These are phyloP conservation scores for Fusarium newnesense DNA, from an alignment of 2,329 filamentous ascomycete genomes.

Conservation along the genomic window DNA sequence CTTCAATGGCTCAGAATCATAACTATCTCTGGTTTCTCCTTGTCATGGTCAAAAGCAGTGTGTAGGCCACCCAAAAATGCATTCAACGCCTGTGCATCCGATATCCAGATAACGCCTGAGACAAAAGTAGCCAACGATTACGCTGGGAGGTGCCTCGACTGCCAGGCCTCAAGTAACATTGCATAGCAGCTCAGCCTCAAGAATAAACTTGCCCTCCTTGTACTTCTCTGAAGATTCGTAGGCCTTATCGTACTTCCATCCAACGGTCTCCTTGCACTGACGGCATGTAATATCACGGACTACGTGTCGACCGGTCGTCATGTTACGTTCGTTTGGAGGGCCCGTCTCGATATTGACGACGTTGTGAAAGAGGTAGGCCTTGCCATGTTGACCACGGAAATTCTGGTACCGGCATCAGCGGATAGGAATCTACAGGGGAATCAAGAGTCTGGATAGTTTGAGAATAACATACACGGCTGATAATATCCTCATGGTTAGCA, in stretches of 20 bases:
- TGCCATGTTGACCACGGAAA: conserved; percentile 97
- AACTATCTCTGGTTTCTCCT: background rate
- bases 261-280: conserved; percentile 91
- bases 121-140: conserved; percentile 1
- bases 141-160: background rate
- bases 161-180: conserved; percentile 67
- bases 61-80: conserved; percentile 6
- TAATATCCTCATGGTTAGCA: conserved; percentile 94
- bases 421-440: background rate
- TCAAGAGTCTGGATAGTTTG: background rate
- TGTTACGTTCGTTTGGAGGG: conserved; percentile 92
- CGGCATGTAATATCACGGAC: conserved; percentile 93
- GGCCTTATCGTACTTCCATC: conserved; percentile 99
- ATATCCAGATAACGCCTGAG: conserved; percentile 29
- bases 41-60: conserved; percentile 22
- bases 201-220: conserved; percentile 98
- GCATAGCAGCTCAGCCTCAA: conserved; percentile 90
- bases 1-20: background rate
- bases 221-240: conserved; percentile 95
- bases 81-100: background rate
- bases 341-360: conserved; percentile 91
- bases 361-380: conserved; percentile 93
- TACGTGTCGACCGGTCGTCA: conserved; percentile 96
- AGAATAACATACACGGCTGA: conserved; percentile 77
- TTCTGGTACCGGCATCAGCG: conserved; percentile 67